phyloP scores from a whole-genome alignment of 805 yeast genomes.

The Myxozyma melibiosi region DNA sequence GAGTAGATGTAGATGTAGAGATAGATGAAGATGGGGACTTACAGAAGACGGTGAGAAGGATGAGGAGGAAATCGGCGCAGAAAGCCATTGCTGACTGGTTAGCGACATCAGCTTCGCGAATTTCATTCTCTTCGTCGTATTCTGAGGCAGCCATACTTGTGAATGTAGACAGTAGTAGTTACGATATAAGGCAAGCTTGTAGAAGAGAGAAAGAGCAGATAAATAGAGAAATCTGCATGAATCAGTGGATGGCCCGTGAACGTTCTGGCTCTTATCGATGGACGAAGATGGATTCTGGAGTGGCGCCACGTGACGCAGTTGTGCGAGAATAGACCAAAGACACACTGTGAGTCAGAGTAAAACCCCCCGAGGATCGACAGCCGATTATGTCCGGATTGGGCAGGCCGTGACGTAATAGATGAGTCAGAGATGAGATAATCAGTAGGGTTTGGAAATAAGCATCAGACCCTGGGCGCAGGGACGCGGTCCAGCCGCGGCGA shows the following conservation, averaged over 20 bases:
- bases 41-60: conserved; percentile 25
- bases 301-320: not conserved
- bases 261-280: no score
- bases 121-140: conserved; percentile 5
- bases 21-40: not conserved
- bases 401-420: not conserved
- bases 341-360: no score
- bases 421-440: no score
- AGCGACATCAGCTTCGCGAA: conserved; percentile 16
- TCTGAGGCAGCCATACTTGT: conserved; percentile 3
- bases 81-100: conserved; percentile 32
- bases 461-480: no score
- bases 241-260: no score
- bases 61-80: conserved; percentile 36
- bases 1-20: not conserved
- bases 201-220: no score
- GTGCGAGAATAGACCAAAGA: not conserved
- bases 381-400: not conserved
- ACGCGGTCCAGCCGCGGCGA: no score
- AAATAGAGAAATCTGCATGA: no score
- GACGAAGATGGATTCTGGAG: no score
- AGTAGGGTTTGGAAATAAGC: no score
- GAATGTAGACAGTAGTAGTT: not conserved
- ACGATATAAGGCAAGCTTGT: no score
- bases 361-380: no score